Conservation (phyloP, 2,329 filamentous ascomycete genomes). For the Pestalotiopsis sp. region DNA sequence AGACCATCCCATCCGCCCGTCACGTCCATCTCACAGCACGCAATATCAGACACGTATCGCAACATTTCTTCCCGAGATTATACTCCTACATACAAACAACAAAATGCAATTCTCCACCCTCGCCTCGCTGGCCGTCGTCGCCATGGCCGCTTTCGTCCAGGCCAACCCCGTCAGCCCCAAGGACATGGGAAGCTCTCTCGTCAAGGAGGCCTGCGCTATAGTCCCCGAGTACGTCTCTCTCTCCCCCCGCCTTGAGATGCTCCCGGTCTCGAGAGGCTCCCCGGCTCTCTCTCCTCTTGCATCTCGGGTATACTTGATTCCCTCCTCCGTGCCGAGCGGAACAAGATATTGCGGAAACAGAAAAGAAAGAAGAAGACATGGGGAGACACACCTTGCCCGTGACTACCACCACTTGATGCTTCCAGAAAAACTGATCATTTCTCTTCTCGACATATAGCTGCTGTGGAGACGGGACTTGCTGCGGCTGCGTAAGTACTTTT, state of each 20-base stretch:
- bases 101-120: conserved; percentile 9
- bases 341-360: too few species aligned
- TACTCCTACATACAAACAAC: not conserved
- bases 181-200: not conserved
- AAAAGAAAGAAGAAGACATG: too few species aligned
- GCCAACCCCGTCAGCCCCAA: not conserved
- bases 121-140: not conserved
- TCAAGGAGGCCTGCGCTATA: not conserved
- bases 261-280: too few species aligned
- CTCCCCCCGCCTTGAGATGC: too few species aligned
- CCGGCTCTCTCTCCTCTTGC: not conserved
- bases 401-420: not conserved
- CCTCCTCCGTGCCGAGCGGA: too few species aligned
- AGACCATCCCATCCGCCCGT: not conserved
- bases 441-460: not conserved
- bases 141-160: conserved; percentile 3
- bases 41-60: not conserved
- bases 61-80: not conserved
- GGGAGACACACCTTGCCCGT: too few species aligned
- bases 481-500: not conserved
- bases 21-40: not conserved
- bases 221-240: not conserved
- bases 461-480: conserved; percentile 8
- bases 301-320: not conserved
- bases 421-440: not conserved